phyloP scores from a whole-genome alignment of 2,329 filamentous ascomycete species.

The Gyromitra esculenta region DNA sequence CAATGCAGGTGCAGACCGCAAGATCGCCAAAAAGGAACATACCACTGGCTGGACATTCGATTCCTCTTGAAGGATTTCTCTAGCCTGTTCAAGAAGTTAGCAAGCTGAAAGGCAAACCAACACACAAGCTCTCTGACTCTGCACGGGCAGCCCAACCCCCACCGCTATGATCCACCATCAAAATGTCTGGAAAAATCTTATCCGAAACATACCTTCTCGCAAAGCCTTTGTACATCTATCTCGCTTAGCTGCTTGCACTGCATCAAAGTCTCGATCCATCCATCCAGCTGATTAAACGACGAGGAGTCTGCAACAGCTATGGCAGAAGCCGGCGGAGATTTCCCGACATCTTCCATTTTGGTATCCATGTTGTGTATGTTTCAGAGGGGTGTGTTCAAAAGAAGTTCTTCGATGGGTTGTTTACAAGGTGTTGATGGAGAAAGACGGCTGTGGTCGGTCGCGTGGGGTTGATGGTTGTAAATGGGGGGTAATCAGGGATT shows the following conservation, averaged over 20 bases:
- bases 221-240: constrained; percentile 92
- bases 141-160: constrained; percentile 31
- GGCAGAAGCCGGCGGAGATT: constrained; percentile 80
- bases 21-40: constrained; percentile 61
- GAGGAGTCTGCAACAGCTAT: constrained; percentile 83
- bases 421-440: constrained; percentile 36
- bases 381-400: constrained; percentile 33
- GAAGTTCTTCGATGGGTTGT: constrained; percentile 30
- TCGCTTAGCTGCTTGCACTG: constrained; percentile 97
- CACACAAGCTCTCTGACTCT: constrained; percentile 50
- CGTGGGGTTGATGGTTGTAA: constrained; percentile 44
- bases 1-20: constrained; percentile 34
- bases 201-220: constrained; percentile 81
- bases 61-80: constrained; percentile 96
- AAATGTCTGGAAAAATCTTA: constrained; percentile 31
- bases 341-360: constrained; percentile 97
- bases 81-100: constrained; percentile 69
- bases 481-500: constrained; percentile 49
- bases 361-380: constrained; percentile 76
- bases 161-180: constrained; percentile 42
- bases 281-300: constrained; percentile 90
- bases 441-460: constrained; percentile 34
- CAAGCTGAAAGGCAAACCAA: constrained; percentile 50
- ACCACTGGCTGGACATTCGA: constrained; percentile 99
- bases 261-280: constrained; percentile 99